Evolutionary conservation across 1,139 yeast species (phyloP).

Genomic region (Pichia terricola): DNA sequence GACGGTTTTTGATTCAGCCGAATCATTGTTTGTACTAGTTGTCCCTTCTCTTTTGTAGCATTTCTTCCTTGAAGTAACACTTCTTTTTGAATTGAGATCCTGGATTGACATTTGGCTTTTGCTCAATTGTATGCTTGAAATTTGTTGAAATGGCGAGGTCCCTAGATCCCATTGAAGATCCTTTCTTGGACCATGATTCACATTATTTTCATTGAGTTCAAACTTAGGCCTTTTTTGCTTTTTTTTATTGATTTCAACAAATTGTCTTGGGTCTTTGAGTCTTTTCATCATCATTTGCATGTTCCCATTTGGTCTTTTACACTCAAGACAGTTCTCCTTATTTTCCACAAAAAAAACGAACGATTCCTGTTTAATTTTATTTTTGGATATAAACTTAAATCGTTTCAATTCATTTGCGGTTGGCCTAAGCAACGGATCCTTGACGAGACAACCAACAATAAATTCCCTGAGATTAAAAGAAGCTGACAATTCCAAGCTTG

Average conservation of each 20-base stretch:
- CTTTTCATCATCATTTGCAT: too few species aligned
- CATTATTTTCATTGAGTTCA: not conserved
- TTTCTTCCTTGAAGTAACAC: not conserved
- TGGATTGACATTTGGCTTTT: too few species aligned
- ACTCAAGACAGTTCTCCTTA: too few species aligned
- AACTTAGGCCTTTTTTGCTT: constrained; percentile 1
- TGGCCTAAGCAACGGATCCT: constrained; percentile 51
- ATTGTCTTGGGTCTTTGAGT: too few species aligned
- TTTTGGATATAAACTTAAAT: constrained; percentile 47
- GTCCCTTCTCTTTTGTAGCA: not conserved
- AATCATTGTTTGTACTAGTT: not conserved
- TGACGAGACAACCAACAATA: constrained; percentile 51
- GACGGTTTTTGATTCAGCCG: too few species aligned
- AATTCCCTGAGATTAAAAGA: constrained; percentile 44
- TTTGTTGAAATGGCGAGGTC: not conserved
- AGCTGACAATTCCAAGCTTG: constrained; percentile 31
- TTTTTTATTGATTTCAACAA: not conserved
- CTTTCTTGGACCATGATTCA: not conserved
- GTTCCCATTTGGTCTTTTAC: too few species aligned
- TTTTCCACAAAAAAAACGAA: not conserved
- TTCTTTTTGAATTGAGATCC: too few species aligned
- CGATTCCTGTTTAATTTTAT: constrained; percentile 24
- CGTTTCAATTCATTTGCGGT: constrained; percentile 49
- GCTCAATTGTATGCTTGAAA: too few species aligned
- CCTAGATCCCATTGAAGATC: constrained; percentile 4